A percentile compares a stretch with the other conserved stretches of the same genome.
Evolutionary conservation across 805 yeast species (phyloP).

Genomic region (Yarrowia divulgata): DNA sequence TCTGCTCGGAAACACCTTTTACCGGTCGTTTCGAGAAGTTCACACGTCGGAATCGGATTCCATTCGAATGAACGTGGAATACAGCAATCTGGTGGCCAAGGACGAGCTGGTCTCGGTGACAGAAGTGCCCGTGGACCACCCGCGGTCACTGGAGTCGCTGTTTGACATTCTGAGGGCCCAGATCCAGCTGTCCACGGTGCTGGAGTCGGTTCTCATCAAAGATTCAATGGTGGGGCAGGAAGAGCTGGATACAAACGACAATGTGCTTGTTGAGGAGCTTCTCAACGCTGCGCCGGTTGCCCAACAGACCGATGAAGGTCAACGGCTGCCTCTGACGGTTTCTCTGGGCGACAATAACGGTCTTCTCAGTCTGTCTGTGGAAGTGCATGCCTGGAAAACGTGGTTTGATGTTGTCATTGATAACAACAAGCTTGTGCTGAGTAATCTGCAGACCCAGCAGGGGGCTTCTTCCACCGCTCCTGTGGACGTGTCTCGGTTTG

Average conservation of each 20-base stretch:
- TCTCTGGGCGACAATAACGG: slow-evolving; percentile 37
- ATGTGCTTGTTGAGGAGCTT: slow-evolving; percentile 36
- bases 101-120: slow-evolving; percentile 44
- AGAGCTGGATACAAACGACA: slow-evolving; percentile 19
- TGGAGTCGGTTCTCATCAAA: slow-evolving; percentile 41
- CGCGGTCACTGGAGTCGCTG: slow-evolving; percentile 46
- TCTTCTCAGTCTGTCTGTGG: slow-evolving; percentile 22
- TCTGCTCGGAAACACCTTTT: slow-evolving; percentile 14
- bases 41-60: slow-evolving; percentile 22
- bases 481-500: slow-evolving; percentile 1
- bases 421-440: background rate
- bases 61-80: slow-evolving; percentile 41
- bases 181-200: slow-evolving; percentile 40
- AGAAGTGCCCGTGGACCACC: slow-evolving; percentile 48
- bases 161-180: slow-evolving; percentile 44
- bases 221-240: slow-evolving; percentile 29
- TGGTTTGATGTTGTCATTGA: slow-evolving; percentile 28
- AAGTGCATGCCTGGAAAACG: slow-evolving; percentile 27
- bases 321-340: slow-evolving; percentile 5
- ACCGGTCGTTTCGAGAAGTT: slow-evolving; percentile 30
- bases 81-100: slow-evolving; percentile 47
- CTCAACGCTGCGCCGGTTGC: slow-evolving; percentile 7
- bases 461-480: background rate
- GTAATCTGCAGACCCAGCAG: background rate
- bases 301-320: slow-evolving; percentile 10